phyloP scores from a whole-genome alignment of 305 asterid genomes.

The Withania somnifera region DNA sequence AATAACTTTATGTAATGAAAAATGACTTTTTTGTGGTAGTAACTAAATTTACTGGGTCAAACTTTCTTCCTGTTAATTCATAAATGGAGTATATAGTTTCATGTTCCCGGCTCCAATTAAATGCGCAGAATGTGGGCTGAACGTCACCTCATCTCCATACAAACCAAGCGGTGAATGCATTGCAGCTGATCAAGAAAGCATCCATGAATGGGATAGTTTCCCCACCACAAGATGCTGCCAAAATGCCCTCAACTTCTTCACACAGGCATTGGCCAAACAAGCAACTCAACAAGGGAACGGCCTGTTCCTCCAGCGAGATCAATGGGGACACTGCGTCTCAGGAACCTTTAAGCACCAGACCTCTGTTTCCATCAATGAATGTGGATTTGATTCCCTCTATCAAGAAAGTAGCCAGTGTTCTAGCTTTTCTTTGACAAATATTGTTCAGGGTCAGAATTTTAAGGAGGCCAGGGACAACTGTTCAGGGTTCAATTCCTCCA shows the following conservation, averaged over 20 bases:
- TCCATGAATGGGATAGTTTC: conserved; percentile 35
- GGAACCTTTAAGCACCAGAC: conserved; percentile 31
- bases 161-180: conserved; percentile 53
- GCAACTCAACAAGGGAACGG: conserved; percentile 17
- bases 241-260: conserved; percentile 31
- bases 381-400: conserved; percentile 37
- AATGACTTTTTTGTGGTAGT: no score
- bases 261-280: conserved; percentile 40
- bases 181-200: conserved; percentile 12
- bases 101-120: background rate
- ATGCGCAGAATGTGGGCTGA: conserved; percentile 44
- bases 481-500: conserved; percentile 25
- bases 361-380: conserved; percentile 26
- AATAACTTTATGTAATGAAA: no score
- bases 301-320: conserved; percentile 29
- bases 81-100: background rate
- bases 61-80: background rate
- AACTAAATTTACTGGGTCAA: no score
- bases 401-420: conserved; percentile 36
- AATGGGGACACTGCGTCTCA: conserved; percentile 29
- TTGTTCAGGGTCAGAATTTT: conserved; percentile 1
- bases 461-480: conserved; percentile 20
- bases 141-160: conserved; percentile 41
- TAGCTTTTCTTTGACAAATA: conserved; percentile 5
- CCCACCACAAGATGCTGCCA: conserved; percentile 54